These are phyloP conservation scores for Penicillium argentinense DNA, from an alignment of 495 filamentous ascomycete species.

Conservation along the genomic window DNA sequence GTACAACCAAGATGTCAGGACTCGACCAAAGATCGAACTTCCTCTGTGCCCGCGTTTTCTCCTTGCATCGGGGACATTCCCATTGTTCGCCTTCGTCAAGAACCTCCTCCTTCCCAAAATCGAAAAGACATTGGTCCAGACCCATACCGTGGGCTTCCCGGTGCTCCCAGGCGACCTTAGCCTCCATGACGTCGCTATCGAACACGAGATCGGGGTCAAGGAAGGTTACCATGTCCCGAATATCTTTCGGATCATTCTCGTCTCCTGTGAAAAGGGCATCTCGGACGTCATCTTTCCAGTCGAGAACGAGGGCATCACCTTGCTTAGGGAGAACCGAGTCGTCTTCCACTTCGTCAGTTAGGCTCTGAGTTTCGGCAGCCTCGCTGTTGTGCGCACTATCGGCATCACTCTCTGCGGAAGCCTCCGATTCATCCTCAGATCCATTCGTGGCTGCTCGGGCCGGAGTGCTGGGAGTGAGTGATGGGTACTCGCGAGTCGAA, in stretches of 20 bases:
- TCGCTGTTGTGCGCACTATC: constrained; percentile 14
- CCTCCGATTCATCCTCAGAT: constrained; percentile 11
- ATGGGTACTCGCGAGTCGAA: constrained; percentile 55
- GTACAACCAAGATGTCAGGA: constrained; percentile 90
- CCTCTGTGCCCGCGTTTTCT: constrained; percentile 87
- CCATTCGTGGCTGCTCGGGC: neutral
- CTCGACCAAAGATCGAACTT: constrained; percentile 96
- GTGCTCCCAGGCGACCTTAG: constrained; percentile 54
- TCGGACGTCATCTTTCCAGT: constrained; percentile 69
- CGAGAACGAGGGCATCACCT: constrained; percentile 80
- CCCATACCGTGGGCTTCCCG: constrained; percentile 73
- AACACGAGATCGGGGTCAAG: constrained; percentile 48
- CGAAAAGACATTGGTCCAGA: constrained; percentile 87
- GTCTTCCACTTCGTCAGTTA: constrained; percentile 18
- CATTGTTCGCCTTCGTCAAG: constrained; percentile 92
- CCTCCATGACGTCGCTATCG: constrained; percentile 67
- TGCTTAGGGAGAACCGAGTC: constrained; percentile 60
- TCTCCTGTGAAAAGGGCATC: constrained; percentile 68
- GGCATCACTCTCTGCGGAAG: constrained; percentile 15
- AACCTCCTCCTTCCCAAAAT: constrained; percentile 89
- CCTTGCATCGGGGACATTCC: constrained; percentile 95
- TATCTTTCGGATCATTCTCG: constrained; percentile 33
- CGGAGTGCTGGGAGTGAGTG: constrained; percentile 53
- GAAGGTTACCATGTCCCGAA: constrained; percentile 56
- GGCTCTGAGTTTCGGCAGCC: constrained; percentile 14